Evolutionary conservation across 2,329 filamentous ascomycete genomes (phyloP).

Genomic region (Periconia digitata): DNA sequence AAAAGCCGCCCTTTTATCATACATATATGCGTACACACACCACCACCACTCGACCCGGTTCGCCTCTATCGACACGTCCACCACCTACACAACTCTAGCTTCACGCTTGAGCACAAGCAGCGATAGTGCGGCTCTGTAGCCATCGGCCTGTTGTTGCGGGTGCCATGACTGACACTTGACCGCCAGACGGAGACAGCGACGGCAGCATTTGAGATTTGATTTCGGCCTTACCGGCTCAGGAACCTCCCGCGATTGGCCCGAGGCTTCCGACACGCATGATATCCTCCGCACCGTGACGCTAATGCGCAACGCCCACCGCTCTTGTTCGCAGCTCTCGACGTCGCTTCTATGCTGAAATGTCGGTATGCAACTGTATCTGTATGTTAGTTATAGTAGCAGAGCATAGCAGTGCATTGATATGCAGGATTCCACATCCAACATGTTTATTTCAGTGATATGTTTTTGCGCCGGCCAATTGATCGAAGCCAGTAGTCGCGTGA

Average conservation of each 20-base stretch:
- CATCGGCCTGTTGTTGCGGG: conserved; percentile 9
- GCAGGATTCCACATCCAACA: too few species aligned
- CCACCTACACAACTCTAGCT: conserved; percentile 3
- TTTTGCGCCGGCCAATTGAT: too few species aligned
- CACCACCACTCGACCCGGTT: conserved; percentile 5
- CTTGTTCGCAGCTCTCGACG: conserved; percentile 7
- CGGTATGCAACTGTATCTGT: too few species aligned
- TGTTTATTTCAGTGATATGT: too few species aligned
- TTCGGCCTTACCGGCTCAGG: conserved; percentile 8
- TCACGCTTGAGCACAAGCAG: neutral
- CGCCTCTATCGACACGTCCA: conserved; percentile 7
- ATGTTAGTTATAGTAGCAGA: too few species aligned
- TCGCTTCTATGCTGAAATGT: conserved; percentile 12
- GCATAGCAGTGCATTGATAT: too few species aligned
- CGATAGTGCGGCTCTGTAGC: conserved; percentile 16
- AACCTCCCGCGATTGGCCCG: conserved; percentile 11
- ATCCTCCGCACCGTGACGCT: conserved; percentile 2
- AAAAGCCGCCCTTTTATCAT: too few species aligned
- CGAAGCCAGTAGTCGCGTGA: too few species aligned
- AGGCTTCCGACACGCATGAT: neutral
- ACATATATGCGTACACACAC: too few species aligned
- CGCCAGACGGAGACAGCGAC: too few species aligned
- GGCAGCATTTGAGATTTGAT: too few species aligned
- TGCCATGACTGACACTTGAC: conserved; percentile 2
- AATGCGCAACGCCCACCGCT: conserved; percentile 21